phyloP scores from a whole-genome alignment of 140 eudicot genomes.

The Oenanthe javanica region DNA sequence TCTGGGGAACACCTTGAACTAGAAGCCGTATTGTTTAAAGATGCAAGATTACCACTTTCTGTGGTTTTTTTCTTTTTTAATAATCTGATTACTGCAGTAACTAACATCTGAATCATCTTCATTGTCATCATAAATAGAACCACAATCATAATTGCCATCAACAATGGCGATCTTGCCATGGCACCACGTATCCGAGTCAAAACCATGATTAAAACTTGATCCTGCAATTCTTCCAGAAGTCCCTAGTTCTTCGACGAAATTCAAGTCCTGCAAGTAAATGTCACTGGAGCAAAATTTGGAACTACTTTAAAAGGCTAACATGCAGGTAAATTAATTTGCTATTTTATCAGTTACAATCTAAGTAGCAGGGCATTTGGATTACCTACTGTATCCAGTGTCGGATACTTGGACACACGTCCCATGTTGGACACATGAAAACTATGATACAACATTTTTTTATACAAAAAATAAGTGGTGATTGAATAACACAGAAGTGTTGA shows the following conservation, averaged over 20 bases:
- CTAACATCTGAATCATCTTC: constrained; percentile 22
- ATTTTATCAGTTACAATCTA: no score
- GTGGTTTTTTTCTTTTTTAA: background rate
- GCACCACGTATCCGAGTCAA: constrained; percentile 27
- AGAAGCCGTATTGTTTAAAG: background rate
- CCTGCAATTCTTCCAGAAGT: constrained; percentile 20
- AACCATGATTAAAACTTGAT: constrained; percentile 15
- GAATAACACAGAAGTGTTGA: no score
- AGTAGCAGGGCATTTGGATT: no score
- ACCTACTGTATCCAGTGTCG: no score
- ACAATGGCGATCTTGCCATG: constrained; percentile 19
- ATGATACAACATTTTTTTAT: no score
- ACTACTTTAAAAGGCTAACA: no score
- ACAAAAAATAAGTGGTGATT: no score
- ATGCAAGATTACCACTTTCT: constrained; percentile 6
- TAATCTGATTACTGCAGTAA: background rate
- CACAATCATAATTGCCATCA: constrained; percentile 12
- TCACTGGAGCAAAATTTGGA: background rate
- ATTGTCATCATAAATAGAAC: constrained; percentile 1
- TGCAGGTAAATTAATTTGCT: no score
- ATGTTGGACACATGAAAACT: no score
- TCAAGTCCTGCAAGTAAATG: background rate
- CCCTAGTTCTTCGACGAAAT: constrained; percentile 10
- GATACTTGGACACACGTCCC: no score
- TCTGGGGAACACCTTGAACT: constrained; percentile 37